phyloP scores from a whole-genome alignment of 2,329 filamentous ascomycete genomes.

The Bisporella sp. region DNA sequence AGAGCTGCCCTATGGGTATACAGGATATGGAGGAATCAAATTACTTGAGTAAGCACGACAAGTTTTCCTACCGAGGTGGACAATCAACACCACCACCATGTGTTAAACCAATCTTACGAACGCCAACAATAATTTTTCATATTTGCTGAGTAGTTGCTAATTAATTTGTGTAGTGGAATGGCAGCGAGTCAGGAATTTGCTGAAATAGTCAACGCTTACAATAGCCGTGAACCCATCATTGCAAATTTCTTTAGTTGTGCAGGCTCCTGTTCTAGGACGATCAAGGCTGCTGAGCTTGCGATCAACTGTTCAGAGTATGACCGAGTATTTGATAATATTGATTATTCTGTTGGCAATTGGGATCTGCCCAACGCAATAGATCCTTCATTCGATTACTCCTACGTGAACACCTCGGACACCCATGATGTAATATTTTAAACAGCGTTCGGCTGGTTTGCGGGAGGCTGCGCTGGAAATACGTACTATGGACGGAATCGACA shows the following conservation, averaged over 20 bases:
- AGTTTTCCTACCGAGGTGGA: no score
- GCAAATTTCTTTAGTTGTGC: background rate
- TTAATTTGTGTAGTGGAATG: background rate
- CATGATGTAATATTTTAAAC: no score
- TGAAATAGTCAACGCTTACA: background rate
- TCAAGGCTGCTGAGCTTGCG: background rate
- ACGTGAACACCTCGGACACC: no score
- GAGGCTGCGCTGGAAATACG: no score
- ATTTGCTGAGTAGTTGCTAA: background rate
- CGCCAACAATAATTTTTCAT: background rate
- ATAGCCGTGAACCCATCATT: background rate
- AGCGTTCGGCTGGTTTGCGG: no score
- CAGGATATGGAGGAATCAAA: background rate
- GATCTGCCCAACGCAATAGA: no score
- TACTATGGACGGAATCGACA: no score
- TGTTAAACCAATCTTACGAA: background rate
- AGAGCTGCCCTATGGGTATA: conserved; percentile 1
- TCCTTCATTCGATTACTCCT: no score
- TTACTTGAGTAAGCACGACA: background rate
- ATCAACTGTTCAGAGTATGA: background rate
- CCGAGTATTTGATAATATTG: background rate
- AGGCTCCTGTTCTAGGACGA: background rate
- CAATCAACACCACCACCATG: no score
- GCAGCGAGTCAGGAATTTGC: conserved; percentile 1
- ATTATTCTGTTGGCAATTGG: background rate